Percentiles rank a stretch among this genome's conserved stretches.
phyloP scores from a whole-genome alignment of 176 grass and related monocot species.

The Elaeis guineensis region DNA sequence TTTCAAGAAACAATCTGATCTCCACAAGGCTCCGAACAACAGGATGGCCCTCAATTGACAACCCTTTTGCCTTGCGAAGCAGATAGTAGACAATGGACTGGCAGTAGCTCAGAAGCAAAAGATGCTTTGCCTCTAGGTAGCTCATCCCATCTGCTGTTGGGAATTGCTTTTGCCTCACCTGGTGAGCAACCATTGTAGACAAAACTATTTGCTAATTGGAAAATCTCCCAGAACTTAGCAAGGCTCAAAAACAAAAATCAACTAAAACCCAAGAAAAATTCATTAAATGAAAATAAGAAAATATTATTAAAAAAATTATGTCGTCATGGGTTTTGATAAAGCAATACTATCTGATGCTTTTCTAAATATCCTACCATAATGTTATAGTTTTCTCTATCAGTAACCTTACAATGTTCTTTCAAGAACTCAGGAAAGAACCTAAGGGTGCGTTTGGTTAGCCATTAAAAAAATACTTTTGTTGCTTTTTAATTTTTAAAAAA shows the following conservation, averaged over 20 bases:
- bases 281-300: too few species aligned
- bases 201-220: not conserved
- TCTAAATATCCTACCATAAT: too few species aligned
- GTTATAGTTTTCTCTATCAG: too few species aligned
- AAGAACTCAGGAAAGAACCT: not conserved
- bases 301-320: too few species aligned
- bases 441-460: too few species aligned
- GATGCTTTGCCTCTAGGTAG: slow-evolving; percentile 43
- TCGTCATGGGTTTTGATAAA: too few species aligned
- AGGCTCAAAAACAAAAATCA: not conserved
- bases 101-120: slow-evolving; percentile 69
- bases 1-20: slow-evolving; percentile 84
- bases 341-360: too few species aligned
- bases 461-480: too few species aligned
- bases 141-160: slow-evolving; percentile 45
- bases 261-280: not conserved
- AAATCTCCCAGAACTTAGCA: not conserved
- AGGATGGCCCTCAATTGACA: slow-evolving; percentile 47
- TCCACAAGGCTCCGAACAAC: slow-evolving; percentile 63
- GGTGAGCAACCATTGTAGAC: not conserved
- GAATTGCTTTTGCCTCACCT: slow-evolving; percentile 58
- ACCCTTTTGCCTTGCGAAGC: slow-evolving; percentile 42
- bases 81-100: slow-evolving; percentile 43
- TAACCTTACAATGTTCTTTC: not conserved
- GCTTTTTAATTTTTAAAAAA: too few species aligned